Base-by-base conservation (phyloP, 257 asterid species). In the Fraxinus pennsylvanica region DNA sequence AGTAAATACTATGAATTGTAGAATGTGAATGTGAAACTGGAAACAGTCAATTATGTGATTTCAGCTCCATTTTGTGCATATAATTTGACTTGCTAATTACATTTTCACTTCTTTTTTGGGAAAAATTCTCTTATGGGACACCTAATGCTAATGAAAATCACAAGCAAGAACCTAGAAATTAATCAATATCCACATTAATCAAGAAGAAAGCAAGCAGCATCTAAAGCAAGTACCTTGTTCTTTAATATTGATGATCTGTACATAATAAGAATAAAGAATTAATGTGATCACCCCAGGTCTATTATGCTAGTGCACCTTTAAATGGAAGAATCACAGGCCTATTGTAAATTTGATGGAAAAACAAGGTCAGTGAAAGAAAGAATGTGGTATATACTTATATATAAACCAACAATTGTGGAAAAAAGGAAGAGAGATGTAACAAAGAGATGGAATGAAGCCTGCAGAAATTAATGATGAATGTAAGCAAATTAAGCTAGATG, bases 401-500 rank as follows among this genome's bases (percentile, higher is more conserved):
- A 65, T 63, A 27, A 43, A 71, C 19, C 27, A 39, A 71, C 69
- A 82, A 82, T 3, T 76, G 36, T 65, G 80, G 30, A 81, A 73
- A 80, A 66, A 77, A 71, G n/a, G 72, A 66, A 47, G 70, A 59
- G 70, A 74, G 71, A 74, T 25, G 82, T n/a, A 38, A 33, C 22
- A 63, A 19, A 14, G 19, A 73, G 73, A 32, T 72, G 72, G 59
- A 71, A 72, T 79, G 73, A 63, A 71, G 68, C 47, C 71, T 79
- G 73, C 54, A 78, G 72, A 74, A 76, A 54, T 72, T 47, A 83
- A 76, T 76, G 80, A 83, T 73, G 80, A 79, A 83, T 74, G 81
- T 78, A 76, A 65, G 88, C 10, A 73, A 76, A 65, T 59, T 75
- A 81, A 81, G 83, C 71, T 74, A 79, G 79, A 65, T 25, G 85